Conservation (phyloP, 2,329 filamentous ascomycete species). For the Leptographium flavum region DNA sequence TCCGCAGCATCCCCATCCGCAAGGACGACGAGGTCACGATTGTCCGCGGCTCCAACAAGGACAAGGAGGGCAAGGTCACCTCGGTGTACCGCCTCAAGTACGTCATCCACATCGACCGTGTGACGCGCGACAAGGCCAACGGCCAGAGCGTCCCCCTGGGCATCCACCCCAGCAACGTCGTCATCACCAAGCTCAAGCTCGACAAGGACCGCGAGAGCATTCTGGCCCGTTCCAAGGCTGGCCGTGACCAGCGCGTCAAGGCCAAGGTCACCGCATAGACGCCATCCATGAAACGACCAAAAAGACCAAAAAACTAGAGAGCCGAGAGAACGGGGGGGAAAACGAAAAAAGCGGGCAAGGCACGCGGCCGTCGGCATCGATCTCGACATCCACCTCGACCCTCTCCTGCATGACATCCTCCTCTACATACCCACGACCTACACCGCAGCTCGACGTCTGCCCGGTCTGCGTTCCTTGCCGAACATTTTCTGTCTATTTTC, state of each 20-base stretch:
- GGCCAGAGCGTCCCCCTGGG: conserved; percentile 91
- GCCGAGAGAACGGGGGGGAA: neutral
- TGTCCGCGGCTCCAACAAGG: conserved; percentile 89
- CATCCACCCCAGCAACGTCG: conserved; percentile 91
- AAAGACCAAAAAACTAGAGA: conserved; percentile 16
- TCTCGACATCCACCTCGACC: neutral
- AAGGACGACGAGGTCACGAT: conserved; percentile 94
- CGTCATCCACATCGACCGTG: conserved; percentile 90
- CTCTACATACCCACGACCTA: neutral
- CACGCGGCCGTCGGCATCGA: neutral
- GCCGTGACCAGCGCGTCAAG: conserved; percentile 64
- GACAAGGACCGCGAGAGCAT: conserved; percentile 89
- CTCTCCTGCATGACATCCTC: neutral
- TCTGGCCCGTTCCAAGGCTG: conserved; percentile 69
- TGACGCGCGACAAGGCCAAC: conserved; percentile 93
- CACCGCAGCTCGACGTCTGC: neutral
- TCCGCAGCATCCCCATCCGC: conserved; percentile 91
- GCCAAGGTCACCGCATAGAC: conserved; percentile 43
- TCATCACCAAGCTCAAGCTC: conserved; percentile 98
- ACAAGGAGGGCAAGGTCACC: conserved; percentile 95
- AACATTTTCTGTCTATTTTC: conserved; percentile 4
- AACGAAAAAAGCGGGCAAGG: neutral
- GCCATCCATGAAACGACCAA: conserved; percentile 13
- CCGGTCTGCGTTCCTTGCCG: neutral
- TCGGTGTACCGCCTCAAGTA: conserved; percentile 98